Evolutionary conservation across 208 protist genomes (phyloP).

Genomic region (Acanthamoeba quina): DNA sequence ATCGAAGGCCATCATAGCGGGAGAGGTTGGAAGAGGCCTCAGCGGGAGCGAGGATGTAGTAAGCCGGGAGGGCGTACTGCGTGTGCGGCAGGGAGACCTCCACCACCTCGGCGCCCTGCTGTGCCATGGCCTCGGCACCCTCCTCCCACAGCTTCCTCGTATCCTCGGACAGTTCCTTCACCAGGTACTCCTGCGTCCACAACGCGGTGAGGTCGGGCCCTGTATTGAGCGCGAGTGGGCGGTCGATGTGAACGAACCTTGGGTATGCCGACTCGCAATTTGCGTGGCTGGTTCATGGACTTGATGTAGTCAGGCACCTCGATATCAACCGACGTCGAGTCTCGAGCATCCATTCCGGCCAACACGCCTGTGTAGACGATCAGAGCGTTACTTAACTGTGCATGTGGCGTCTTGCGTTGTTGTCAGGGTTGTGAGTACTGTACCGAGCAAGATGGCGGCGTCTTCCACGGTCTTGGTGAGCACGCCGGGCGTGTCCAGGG

Average conservation of each 20-base stretch:
- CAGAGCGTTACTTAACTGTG: background rate
- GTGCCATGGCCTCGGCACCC: slow-evolving; percentile 47
- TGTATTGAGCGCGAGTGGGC: background rate
- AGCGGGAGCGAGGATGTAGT: slow-evolving; percentile 85
- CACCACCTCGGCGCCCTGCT: slow-evolving; percentile 78
- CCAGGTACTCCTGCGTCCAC: slow-evolving; percentile 77
- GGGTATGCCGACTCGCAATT: slow-evolving; percentile 82
- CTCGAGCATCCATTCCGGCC: slow-evolving; percentile 59
- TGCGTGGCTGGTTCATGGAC: slow-evolving; percentile 11
- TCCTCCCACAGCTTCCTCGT: slow-evolving; percentile 78
- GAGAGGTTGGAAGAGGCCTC: slow-evolving; percentile 86
- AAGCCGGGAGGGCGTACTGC: slow-evolving; percentile 80
- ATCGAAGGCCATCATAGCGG: slow-evolving; percentile 85
- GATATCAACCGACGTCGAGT: slow-evolving; percentile 78
- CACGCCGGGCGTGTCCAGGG: slow-evolving; percentile 85
- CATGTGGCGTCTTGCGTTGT: background rate
- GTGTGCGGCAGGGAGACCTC: slow-evolving; percentile 81
- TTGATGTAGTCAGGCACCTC: background rate
- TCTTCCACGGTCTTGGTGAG: slow-evolving; percentile 77
- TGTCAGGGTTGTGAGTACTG: background rate
- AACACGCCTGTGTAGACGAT: slow-evolving; percentile 46
- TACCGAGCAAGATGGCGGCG: slow-evolving; percentile 74
- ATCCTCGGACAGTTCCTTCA: slow-evolving; percentile 73
- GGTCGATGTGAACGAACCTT: background rate
- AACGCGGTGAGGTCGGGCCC: background rate